phyloP scores from a whole-genome alignment of 805 yeast species.

The Kazachstania bromeliacearum region DNA sequence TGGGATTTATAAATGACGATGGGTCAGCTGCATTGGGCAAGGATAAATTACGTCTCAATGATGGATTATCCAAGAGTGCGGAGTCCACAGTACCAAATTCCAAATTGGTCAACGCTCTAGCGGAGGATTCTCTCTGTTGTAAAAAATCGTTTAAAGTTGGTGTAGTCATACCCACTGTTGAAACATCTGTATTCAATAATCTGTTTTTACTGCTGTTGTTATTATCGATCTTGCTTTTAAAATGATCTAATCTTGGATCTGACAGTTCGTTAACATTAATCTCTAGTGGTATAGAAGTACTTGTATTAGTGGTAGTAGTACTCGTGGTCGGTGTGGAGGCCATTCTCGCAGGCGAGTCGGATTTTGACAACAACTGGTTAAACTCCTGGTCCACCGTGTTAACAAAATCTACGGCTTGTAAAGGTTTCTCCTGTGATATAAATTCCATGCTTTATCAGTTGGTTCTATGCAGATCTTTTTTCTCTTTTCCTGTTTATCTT shows the following conservation, averaged over 20 bases:
- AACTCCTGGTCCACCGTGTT: not conserved
- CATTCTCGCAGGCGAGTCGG: not conserved
- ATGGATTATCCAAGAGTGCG: too few relatives aligned
- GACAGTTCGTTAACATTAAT: not conserved
- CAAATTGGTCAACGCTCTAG: not conserved
- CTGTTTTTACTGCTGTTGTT: not conserved
- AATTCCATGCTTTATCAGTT: too few relatives aligned
- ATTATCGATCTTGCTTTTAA: not conserved
- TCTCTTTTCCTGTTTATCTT: too few relatives aligned
- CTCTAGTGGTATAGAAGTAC: not conserved
- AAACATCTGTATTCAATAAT: not conserved
- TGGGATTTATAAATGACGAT: not conserved
- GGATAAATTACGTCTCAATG: too few relatives aligned
- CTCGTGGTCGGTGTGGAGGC: not conserved
- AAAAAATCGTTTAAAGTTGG: constrained; percentile 1
- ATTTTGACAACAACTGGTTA: not conserved
- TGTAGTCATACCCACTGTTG: not conserved
- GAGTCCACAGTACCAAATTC: not conserved
- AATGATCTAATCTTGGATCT: too few relatives aligned
- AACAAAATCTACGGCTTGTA: too few relatives aligned
- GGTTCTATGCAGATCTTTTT: too few relatives aligned
- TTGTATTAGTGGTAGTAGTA: not conserved
- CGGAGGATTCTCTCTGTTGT: not conserved
- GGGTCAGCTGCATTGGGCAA: not conserved
- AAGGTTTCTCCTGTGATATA: too few relatives aligned